Percentiles rank a stretch among this genome's conserved stretches.
Conservation (phyloP, 2,329 filamentous ascomycete species). For the Colletotrichum caudatum region DNA sequence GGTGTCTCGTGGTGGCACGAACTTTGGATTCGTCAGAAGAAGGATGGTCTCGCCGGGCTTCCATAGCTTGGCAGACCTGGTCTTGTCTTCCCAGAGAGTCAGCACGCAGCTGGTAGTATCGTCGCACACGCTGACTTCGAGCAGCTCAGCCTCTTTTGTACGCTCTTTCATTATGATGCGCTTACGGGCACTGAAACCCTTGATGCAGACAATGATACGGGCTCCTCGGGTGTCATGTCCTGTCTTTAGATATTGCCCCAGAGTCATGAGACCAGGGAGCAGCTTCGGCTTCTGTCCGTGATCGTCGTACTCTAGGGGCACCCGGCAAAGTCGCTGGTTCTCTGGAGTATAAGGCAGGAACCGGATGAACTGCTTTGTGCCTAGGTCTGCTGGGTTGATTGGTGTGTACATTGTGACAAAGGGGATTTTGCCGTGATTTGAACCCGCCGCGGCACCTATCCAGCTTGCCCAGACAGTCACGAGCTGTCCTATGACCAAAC, state of each 20-base stretch:
- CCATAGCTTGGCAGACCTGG: constrained; percentile 59
- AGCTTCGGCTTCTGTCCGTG: constrained; percentile 20
- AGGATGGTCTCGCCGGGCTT: constrained; percentile 61
- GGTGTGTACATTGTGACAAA: constrained; percentile 63
- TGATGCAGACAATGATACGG: constrained; percentile 68
- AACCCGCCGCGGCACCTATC: constrained; percentile 60
- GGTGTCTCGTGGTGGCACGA: background rate
- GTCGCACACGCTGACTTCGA: constrained; percentile 67
- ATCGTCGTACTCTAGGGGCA: constrained; percentile 57
- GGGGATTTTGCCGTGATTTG: constrained; percentile 47
- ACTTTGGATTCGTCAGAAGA: constrained; percentile 60
- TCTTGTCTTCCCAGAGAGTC: constrained; percentile 66
- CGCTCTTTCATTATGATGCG: constrained; percentile 51
- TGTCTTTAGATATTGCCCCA: constrained; percentile 65
- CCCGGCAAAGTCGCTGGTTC: constrained; percentile 51
- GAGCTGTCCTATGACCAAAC: constrained; percentile 60
- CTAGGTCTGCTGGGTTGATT: constrained; percentile 68
- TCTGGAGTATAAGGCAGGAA: constrained; percentile 59
- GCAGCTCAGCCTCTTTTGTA: constrained; percentile 49
- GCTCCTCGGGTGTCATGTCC: constrained; percentile 64
- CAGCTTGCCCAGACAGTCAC: constrained; percentile 69
- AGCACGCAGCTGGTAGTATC: constrained; percentile 65
- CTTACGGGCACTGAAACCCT: constrained; percentile 66
- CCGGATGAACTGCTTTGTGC: constrained; percentile 61
- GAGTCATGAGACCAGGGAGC: constrained; percentile 65